Evolutionary conservation across 371 early-diverging fungal genomes (phyloP).

Genomic region (Syncephalastrum racemosum): DNA sequence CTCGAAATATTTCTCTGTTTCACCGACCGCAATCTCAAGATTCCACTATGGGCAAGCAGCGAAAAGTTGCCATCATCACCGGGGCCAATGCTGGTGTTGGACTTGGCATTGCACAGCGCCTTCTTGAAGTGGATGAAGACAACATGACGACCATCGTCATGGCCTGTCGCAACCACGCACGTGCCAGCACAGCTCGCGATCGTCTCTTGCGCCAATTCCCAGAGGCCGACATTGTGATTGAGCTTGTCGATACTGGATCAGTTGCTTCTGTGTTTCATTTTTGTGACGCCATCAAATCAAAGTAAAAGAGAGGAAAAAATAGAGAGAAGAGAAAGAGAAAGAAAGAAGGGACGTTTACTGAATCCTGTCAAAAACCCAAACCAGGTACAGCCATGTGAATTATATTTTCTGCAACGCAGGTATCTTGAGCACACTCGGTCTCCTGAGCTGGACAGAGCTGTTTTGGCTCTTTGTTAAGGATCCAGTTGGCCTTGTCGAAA

Average conservation of each 20-base stretch:
- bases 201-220: slow-evolving; percentile 49
- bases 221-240: slow-evolving; percentile 38
- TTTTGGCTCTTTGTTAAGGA: slow-evolving; percentile 50
- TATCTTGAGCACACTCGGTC: slow-evolving; percentile 56
- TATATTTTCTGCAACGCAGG: slow-evolving; percentile 85
- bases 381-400: slow-evolving; percentile 55
- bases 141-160: slow-evolving; percentile 54
- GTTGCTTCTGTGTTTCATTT: slow-evolving; percentile 43
- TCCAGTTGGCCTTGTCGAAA: slow-evolving; percentile 62
- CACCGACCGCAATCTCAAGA: too few species aligned
- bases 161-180: slow-evolving; percentile 69
- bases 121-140: slow-evolving; percentile 41
- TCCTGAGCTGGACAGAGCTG: slow-evolving; percentile 47
- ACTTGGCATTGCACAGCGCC: slow-evolving; percentile 66
- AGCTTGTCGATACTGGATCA: slow-evolving; percentile 59
- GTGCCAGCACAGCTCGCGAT: slow-evolving; percentile 59
- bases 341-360: slow-evolving; percentile 4
- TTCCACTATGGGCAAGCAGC: background rate
- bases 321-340: background rate
- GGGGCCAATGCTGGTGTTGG: slow-evolving; percentile 79
- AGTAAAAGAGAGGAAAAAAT: slow-evolving; percentile 15
- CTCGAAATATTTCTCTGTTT: too few species aligned
- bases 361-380: background rate
- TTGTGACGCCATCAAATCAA: slow-evolving; percentile 21
- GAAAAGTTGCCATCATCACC: slow-evolving; percentile 57